Conservation (phyloP, 2,329 filamentous ascomycete species). For the Ophiocordyceps camponoti-rufipedis region DNA sequence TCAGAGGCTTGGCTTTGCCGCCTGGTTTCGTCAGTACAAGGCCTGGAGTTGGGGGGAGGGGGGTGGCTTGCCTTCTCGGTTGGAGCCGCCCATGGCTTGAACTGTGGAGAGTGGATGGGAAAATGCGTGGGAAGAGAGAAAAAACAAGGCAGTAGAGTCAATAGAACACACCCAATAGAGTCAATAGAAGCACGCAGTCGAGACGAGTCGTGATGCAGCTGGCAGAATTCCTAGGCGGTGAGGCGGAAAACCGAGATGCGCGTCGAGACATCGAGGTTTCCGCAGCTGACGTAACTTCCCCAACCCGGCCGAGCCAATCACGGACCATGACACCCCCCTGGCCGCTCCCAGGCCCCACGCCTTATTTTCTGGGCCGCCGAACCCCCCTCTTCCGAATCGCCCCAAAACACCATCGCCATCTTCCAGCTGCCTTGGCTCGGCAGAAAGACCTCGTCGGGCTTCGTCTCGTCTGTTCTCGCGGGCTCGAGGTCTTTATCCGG, state of each 20-base stretch:
- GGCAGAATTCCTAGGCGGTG: background rate
- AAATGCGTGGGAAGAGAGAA: background rate
- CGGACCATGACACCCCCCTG: background rate
- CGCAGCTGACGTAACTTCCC: background rate
- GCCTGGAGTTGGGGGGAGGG: background rate
- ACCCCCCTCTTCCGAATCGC: background rate
- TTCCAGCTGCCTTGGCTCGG: background rate
- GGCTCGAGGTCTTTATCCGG: background rate
- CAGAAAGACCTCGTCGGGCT: background rate
- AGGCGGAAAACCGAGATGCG: background rate
- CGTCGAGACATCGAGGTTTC: background rate
- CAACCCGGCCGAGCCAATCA: background rate
- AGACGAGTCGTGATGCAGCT: background rate
- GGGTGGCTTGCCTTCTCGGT: constrained; percentile 17
- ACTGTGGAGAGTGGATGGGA: background rate
- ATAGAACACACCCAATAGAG: background rate
- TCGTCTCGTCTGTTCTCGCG: background rate
- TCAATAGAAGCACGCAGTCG: background rate
- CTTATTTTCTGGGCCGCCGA: background rate
- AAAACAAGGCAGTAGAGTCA: background rate
- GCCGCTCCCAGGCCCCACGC: background rate
- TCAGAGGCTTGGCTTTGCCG: constrained; percentile 71
- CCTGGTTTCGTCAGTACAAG: constrained; percentile 24
- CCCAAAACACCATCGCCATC: background rate
- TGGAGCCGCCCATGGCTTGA: constrained; percentile 17